These are phyloP conservation scores for Candida dubliniensis DNA, from an alignment of 1,139 yeast species.

Conservation along the genomic window DNA sequence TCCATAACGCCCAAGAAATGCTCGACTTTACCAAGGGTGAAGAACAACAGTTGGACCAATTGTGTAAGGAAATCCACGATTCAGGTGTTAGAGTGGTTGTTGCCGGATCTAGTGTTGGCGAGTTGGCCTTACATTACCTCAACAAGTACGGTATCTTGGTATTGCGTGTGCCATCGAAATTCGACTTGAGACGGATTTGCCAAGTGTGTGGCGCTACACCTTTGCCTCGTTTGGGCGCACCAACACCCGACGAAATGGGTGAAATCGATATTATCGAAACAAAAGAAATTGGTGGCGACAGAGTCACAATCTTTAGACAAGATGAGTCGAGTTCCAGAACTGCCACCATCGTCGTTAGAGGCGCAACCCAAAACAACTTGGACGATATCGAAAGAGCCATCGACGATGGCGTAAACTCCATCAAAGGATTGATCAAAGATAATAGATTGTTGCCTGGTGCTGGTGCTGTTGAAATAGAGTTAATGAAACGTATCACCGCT, in stretches of 20 bases:
- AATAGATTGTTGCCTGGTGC: conserved; percentile 89
- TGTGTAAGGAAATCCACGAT: conserved; percentile 79
- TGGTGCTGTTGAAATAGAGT: conserved; percentile 92
- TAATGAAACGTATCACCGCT: conserved; percentile 73
- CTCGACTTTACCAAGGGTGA: conserved; percentile 94
- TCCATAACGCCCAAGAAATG: conserved; percentile 97
- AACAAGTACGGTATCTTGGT: conserved; percentile 84
- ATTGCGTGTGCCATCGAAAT: conserved; percentile 87
- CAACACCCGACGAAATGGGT: conserved; percentile 94
- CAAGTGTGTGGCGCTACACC: conserved; percentile 99
- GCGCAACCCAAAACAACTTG: conserved; percentile 93
- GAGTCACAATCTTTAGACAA: conserved; percentile 93
- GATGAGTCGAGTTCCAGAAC: conserved; percentile 70
- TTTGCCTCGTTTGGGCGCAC: conserved; percentile 91
- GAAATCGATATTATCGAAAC: conserved; percentile 85
- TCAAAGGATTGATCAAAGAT: conserved; percentile 84
- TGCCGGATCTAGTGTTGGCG: conserved; percentile 94
- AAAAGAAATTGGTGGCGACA: conserved; percentile 93
- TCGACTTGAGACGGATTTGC: conserved; percentile 88
- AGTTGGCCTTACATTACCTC: conserved; percentile 87
- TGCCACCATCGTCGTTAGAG: conserved; percentile 89
- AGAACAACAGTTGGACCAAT: conserved; percentile 86
- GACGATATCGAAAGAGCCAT: conserved; percentile 97
- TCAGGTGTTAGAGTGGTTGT: conserved; percentile 85
- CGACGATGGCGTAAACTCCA: conserved; percentile 93